Evolutionary conservation across 2,329 filamentous ascomycete genomes (phyloP), one percentile per base, ranked within the genome.

Genomic region (Aspergillus ustus): DNA sequence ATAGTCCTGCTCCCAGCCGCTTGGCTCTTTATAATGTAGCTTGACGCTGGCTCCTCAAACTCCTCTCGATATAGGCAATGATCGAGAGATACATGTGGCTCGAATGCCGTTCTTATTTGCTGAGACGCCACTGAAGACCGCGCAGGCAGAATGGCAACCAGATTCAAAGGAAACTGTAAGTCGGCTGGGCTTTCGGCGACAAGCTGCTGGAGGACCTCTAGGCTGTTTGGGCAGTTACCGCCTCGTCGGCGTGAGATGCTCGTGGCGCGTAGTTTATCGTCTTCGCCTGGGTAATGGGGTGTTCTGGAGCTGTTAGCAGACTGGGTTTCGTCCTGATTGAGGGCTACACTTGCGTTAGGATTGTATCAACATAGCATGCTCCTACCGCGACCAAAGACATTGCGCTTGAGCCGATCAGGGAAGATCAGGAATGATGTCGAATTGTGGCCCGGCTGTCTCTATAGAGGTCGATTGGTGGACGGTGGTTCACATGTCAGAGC

Each of bases 171-270:
- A 25, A 69, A 28, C 15, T 59, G 52, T 13, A 62, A 22, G 7
- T 53, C 40, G 1, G 63, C 54, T 7, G 61, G 28, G 15, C 45
- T 28, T 49, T 67, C 44, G 40, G 64, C 57, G 13, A 87, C 69
- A 19, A 91, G 81, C 72, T 92, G 88, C 63, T 86, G 82, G 28
- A 93, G 78, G 8, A 93, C 89, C 71, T 92, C 84, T 37, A 92
- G 83, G 3, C 86, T 85, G 72, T 93, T 93, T 25, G 87, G 84
- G 64, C 88, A 87, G 73, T 93, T 93, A 34, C 90, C 90, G 56
- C 91, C 90, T 28, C 89, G 84, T 31, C 90, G 85, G 48, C 83
- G 82, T 40, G 80, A 77, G 58, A 90, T 73, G 25, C 72, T 80
- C 2, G 84, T 84, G 19, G 90, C 89, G 34, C 90, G 87, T 45